Evolutionary conservation across 2,329 filamentous ascomycete genomes (phyloP), one percentile per base, ranked within the genome.

Genomic region (Fusarium ambrosium): DNA sequence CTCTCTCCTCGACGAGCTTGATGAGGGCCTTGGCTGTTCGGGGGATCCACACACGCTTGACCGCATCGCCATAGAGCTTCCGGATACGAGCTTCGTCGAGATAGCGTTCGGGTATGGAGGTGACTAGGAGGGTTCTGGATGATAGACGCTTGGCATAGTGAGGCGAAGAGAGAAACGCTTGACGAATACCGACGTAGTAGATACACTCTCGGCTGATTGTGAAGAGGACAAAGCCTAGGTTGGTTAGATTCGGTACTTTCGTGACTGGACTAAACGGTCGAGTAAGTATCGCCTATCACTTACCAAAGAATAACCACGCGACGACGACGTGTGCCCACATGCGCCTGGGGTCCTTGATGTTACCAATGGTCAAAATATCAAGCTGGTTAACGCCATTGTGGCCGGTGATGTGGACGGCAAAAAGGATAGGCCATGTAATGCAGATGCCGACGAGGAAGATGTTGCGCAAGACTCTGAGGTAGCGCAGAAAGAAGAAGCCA

Each of bases 151-250:
- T 93, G 63, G 95, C 90, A 81, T 97, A 97, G 58, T 94, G 87
- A 13, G 95, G 95, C 13, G 95, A 95, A 65, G 97, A 89, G 45
- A 97, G 90, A 84, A 97, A 98, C 0, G 96, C 96, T 84, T 98
- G 96, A 73, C 95, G 93, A 62, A 98, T 85, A 79, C 97, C 97
- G 86, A 98, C 93, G 84, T 94, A 97, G 88, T 92, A 98, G 77
- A 98, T 93, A 80, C 91, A 92, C 83, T 98, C 96, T 68, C 96
- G 90, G 66, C 95, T 93, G 72, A 98, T 91, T 79, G 94, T 92
- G 84, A 94, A 97, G 82, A 98, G 92, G 74, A 98, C 88, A 81
- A 98, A 98, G 55, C 90, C 90, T 82, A 93, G 3, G 5, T 1
- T 43, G 2, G 37, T 78, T 59, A 79, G 72, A 61, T 13, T 16